phyloP scores from a whole-genome alignment of 2,329 filamentous ascomycete genomes.

The Fusarium robinianum region DNA sequence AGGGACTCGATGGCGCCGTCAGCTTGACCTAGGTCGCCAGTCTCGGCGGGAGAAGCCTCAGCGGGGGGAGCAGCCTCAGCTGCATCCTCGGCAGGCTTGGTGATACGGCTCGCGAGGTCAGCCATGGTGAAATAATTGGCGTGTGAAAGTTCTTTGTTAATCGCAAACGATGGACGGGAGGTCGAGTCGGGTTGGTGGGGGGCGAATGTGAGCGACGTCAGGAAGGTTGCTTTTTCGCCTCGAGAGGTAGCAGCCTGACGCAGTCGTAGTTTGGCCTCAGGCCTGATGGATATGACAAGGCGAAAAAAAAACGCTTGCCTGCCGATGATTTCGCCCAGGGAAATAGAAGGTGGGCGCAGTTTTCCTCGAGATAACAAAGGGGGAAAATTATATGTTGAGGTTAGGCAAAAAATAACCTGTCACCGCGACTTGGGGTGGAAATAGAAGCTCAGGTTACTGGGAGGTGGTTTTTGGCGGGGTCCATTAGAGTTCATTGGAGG shows the following conservation, averaged over 20 bases:
- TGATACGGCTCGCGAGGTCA: slow-evolving; percentile 57
- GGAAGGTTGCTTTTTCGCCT: slow-evolving; percentile 14
- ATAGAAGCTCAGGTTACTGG: no score
- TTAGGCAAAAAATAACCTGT: slow-evolving; percentile 23
- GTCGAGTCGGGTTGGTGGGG: slow-evolving; percentile 19
- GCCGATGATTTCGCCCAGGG: no score
- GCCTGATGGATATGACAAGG: background rate
- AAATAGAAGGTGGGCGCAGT: no score
- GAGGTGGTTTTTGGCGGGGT: slow-evolving; percentile 45
- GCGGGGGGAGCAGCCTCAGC: slow-evolving; percentile 26
- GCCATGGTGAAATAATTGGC: slow-evolving; percentile 44
- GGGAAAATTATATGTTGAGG: slow-evolving; percentile 8
- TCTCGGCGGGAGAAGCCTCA: slow-evolving; percentile 29
- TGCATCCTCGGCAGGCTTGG: slow-evolving; percentile 46
- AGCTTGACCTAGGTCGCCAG: slow-evolving; percentile 40
- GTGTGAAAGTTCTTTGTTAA: slow-evolving; percentile 5
- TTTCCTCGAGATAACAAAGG: background rate
- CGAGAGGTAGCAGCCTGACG: slow-evolving; percentile 17
- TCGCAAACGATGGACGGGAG: slow-evolving; percentile 16
- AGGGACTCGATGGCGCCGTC: slow-evolving; percentile 44
- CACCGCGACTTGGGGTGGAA: slow-evolving; percentile 20
- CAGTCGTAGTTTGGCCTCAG: slow-evolving; percentile 13
- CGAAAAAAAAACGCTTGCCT: no score
- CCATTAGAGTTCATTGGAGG: slow-evolving; percentile 39
- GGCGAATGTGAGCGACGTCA: slow-evolving; percentile 15